Conservation (phyloP, 1,284 basidiomycete genomes). For the Ganoderma leucocontextum region DNA sequence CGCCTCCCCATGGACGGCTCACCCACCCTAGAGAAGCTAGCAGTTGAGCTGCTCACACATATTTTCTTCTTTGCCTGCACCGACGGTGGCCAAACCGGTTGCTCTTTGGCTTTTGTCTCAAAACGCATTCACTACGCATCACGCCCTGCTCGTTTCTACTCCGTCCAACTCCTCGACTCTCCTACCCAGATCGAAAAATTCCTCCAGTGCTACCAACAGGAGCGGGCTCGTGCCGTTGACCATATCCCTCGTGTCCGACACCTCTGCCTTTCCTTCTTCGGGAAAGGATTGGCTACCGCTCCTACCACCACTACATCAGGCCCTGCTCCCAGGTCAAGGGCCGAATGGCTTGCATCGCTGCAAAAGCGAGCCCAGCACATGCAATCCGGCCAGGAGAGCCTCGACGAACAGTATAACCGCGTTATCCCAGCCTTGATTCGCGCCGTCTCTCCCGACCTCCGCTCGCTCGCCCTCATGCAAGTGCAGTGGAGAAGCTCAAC, state of each 20-base stretch:
- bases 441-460: conserved; percentile 24
- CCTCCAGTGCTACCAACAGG: conserved; percentile 25
- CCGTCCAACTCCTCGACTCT: conserved; percentile 27
- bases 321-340: conserved; percentile 21
- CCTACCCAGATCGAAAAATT: conserved; percentile 27
- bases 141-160: conserved; percentile 30
- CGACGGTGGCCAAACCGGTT: conserved; percentile 30
- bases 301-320: background rate
- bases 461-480: conserved; percentile 28
- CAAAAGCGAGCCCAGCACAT: conserved; percentile 25
- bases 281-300: conserved; percentile 13
- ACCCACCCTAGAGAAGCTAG: conserved; percentile 26
- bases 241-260: conserved; percentile 30
- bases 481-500: conserved; percentile 27
- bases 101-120: conserved; percentile 29
- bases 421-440: conserved; percentile 27
- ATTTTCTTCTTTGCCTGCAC: conserved; percentile 30
- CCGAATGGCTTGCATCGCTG: conserved; percentile 25
- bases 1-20: conserved; percentile 3
- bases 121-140: conserved; percentile 29
- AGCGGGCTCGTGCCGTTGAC: conserved; percentile 24
- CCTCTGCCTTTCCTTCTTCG: conserved; percentile 32
- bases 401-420: conserved; percentile 30
- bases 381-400: conserved; percentile 20
- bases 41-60: conserved; percentile 31